Evolutionary conservation across 2,329 filamentous ascomycete species (phyloP).

Genomic region (Diaporthe sp.): DNA sequence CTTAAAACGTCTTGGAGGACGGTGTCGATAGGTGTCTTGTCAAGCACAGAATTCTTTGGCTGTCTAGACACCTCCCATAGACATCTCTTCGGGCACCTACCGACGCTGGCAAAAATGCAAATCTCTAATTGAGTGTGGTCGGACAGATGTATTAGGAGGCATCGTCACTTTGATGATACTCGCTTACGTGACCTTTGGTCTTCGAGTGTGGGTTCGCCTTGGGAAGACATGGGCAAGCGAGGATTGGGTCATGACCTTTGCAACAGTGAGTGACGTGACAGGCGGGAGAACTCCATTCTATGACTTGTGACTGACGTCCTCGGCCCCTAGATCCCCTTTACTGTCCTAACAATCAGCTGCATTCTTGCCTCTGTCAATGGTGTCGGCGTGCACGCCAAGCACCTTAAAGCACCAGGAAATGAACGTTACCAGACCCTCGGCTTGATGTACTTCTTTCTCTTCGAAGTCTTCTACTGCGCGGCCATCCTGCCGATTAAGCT

Average conservation of each 20-base stretch:
- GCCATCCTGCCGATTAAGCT: constrained; percentile 40
- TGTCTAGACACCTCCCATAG: not conserved
- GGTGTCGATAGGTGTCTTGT: not conserved
- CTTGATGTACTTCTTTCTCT: constrained; percentile 41
- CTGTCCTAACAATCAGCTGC: constrained; percentile 35
- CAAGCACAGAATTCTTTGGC: not conserved
- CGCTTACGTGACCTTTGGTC: constrained; percentile 17
- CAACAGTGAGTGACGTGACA: constrained; percentile 19
- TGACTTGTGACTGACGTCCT: not conserved
- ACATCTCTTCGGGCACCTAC: not conserved
- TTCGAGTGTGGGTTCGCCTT: constrained; percentile 34
- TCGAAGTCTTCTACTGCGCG: constrained; percentile 41
- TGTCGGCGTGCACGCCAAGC: constrained; percentile 30
- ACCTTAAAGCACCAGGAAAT: constrained; percentile 28
- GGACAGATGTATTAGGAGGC: constrained; percentile 30
- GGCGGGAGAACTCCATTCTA: not conserved
- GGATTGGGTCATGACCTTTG: constrained; percentile 37
- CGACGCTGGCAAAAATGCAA: not conserved
- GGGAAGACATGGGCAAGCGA: constrained; percentile 37
- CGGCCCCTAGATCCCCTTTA: constrained; percentile 26
- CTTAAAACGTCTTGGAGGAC: no score
- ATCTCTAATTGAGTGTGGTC: not conserved
- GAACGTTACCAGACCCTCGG: constrained; percentile 32
- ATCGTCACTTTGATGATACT: constrained; percentile 30
- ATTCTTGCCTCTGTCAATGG: constrained; percentile 36